Base-by-base conservation (phyloP, 2,329 filamentous ascomycete species). In the Aspergillus quadrilineatus region DNA sequence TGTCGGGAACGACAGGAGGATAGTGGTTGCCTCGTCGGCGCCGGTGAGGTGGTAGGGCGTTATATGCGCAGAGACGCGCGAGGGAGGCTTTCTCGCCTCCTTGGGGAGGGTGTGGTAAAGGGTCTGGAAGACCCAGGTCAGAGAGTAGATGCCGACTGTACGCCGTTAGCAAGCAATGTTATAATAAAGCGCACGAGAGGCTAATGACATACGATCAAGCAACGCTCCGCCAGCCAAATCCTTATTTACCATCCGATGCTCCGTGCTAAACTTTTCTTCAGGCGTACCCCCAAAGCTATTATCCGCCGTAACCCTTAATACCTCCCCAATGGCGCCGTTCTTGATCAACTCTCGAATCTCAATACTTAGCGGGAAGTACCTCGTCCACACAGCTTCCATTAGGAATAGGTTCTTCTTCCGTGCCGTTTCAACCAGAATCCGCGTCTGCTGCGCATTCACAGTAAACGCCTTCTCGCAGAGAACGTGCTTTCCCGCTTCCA, bases 401-500 rank as follows among this genome's bases (percentile, higher is more conserved):
- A 93, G 76, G 80, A 89, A 88, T 71, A 90, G 70, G 58, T 84
- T 83, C 80, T 91, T 93, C 67, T 84, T 81, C 70, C 79, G 83
- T 6, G 92, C 92, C 58, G 84, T 86, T 60, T 87, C 84, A 50
- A 87, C 83, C 28, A 96, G 80, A 70, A 85, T 85, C 73, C 84
- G 85, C 26, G 89, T 80, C 75, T 96, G 92, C 8, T 85, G 80
- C 2, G 89, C 90, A 61, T 88, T 96, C 60, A 93, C 89, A 1
- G 91, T 95, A 66, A 96, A 87, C 0, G 92, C 85, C 80, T 96
- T 96, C 75, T 96, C 92, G 73, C 91, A 96, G 34, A 96, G 83
- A 30, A 96, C 90, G 67, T 93, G 83, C 80, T 96, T 96, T 67
- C 90, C 89, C 6, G 89, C 89, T 63, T 90, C 83, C 39, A 96